phyloP scores from a whole-genome alignment of 345 rosid species.

The Moricandia moricandioides region DNA sequence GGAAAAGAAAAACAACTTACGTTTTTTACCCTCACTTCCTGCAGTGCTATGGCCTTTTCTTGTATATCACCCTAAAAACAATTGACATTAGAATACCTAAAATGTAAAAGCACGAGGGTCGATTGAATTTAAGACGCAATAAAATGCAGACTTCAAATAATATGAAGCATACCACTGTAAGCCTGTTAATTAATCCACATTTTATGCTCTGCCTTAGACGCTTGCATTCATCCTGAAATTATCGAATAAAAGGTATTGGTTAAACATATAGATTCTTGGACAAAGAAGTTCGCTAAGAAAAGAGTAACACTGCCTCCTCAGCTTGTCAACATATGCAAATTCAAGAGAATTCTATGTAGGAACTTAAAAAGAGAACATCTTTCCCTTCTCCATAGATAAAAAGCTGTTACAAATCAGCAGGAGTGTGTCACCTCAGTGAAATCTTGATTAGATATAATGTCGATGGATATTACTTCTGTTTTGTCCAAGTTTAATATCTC shows the following conservation, averaged over 20 bases:
- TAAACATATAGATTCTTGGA: conserved; percentile 12
- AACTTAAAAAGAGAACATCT: neutral
- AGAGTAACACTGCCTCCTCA: conserved; percentile 1
- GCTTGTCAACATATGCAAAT: conserved; percentile 21
- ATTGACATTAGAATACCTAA: conserved; percentile 28
- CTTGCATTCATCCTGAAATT: conserved; percentile 91
- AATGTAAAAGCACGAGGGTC: neutral
- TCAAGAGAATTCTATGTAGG: conserved; percentile 10
- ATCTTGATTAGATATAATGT: conserved; percentile 96
- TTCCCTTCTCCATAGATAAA: neutral
- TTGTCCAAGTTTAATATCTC: conserved; percentile 89
- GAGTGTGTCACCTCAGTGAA: conserved; percentile 78
- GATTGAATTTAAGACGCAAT: neutral
- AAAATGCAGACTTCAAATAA: neutral
- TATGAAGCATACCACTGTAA: conserved; percentile 72
- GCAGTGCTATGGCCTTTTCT: conserved; percentile 87
- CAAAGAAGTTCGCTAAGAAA: neutral
- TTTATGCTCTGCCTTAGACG: conserved; percentile 97
- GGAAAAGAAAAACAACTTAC: conserved; percentile 45
- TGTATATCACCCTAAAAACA: conserved; percentile 82
- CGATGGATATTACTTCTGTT: conserved; percentile 82
- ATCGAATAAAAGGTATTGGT: conserved; percentile 1
- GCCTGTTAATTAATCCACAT: conserved; percentile 81
- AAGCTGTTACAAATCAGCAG: neutral
- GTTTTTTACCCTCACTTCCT: conserved; percentile 90